Evolutionary conservation across 805 yeast genomes (phyloP).

Genomic region (Cyberlindnera euphorbiiphila): DNA sequence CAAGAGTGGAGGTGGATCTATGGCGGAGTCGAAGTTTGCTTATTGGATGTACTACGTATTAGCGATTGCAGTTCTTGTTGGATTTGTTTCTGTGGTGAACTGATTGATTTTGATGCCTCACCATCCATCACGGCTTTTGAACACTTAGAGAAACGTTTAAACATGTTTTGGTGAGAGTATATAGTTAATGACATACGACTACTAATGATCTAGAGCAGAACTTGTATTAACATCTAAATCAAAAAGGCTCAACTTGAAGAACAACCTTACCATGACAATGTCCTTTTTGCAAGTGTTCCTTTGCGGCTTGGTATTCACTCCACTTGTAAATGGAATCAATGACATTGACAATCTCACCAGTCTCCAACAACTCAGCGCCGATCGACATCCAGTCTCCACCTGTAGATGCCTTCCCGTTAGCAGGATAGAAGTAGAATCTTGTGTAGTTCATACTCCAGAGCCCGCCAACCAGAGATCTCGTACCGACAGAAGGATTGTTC

Average conservation of each 20-base stretch:
- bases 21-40: slow-evolving; percentile 4
- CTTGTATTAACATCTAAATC: slow-evolving; percentile 11
- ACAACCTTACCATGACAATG: slow-evolving; percentile 69
- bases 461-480: slow-evolving; percentile 34
- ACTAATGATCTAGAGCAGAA: slow-evolving; percentile 31
- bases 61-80: slow-evolving; percentile 31
- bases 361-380: slow-evolving; percentile 43
- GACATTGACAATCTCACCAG: slow-evolving; percentile 42
- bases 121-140: too few species aligned
- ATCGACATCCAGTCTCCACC: slow-evolving; percentile 35
- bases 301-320: slow-evolving; percentile 52
- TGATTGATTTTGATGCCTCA: too few species aligned
- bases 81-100: slow-evolving; percentile 21
- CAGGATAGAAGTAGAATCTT: slow-evolving; percentile 34
- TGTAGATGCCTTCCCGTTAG: slow-evolving; percentile 1
- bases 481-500: slow-evolving; percentile 33
- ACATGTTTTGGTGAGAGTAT: too few species aligned
- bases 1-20: slow-evolving; percentile 2
- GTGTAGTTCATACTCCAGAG: slow-evolving; percentile 36
- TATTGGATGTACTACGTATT: slow-evolving; percentile 30
- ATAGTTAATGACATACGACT: too few species aligned
- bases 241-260: slow-evolving; percentile 40
- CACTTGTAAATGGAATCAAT: slow-evolving; percentile 57
- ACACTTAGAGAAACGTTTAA: too few species aligned
- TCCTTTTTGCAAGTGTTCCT: slow-evolving; percentile 45